phyloP scores from a whole-genome alignment of 441 rosid genomes.

The Sinapis alba region DNA sequence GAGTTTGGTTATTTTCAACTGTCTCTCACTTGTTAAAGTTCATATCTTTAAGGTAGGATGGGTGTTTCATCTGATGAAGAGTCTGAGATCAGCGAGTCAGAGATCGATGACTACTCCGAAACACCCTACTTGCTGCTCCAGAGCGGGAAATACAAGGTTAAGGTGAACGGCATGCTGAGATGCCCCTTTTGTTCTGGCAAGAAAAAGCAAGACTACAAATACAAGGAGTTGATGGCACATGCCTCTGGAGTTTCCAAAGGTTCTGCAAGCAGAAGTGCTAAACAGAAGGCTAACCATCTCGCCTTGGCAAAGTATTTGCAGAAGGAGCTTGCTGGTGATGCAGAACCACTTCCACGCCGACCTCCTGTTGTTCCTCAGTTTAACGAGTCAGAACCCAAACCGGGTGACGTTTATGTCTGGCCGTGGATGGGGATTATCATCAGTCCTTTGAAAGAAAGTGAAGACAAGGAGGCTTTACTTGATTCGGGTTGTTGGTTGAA shows the following conservation, averaged over 20 bases:
- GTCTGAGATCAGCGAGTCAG: conserved; percentile 64
- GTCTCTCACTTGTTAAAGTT: not conserved
- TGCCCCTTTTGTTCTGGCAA: conserved; percentile 87
- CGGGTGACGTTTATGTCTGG: conserved; percentile 58
- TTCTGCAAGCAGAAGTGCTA: conserved; percentile 65
- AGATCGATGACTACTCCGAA: conserved; percentile 52
- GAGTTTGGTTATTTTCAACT: not conserved
- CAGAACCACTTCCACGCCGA: conserved; percentile 39
- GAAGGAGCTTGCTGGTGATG: conserved; percentile 57
- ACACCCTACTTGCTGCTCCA: conserved; percentile 56
- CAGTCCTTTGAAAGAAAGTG: conserved; percentile 41
- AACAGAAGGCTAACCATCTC: conserved; percentile 82
- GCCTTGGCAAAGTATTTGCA: conserved; percentile 78
- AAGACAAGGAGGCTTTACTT: conserved; percentile 34
- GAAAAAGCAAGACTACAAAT: conserved; percentile 84
- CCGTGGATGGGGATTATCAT: conserved; percentile 84
- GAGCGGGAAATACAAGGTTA: conserved; percentile 61
- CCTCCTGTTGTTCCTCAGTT: conserved; percentile 39
- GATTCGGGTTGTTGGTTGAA: conserved; percentile 57
- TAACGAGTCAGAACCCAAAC: conserved; percentile 36
- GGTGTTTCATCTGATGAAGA: conserved; percentile 57
- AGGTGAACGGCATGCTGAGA: conserved; percentile 63
- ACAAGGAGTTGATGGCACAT: conserved; percentile 79
- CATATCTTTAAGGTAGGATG: conserved; percentile 26
- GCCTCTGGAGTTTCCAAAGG: conserved; percentile 87